These are phyloP conservation scores for Linanthus parryae DNA, from an alignment of 148 eudicot species.

Conservation along the genomic window DNA sequence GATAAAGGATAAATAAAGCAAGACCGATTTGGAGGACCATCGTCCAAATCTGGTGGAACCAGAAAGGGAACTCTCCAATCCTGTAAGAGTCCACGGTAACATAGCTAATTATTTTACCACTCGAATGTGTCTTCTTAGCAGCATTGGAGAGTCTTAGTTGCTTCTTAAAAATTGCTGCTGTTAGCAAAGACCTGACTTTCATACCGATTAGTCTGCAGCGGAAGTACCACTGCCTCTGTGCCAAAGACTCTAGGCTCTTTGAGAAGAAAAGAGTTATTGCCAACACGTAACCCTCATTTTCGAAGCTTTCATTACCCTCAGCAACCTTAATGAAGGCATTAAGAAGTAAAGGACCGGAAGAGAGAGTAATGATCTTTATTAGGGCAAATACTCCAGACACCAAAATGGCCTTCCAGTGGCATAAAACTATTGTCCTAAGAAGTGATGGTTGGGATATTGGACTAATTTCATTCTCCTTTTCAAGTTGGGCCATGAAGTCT, in stretches of 20 bases:
- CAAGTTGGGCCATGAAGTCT: conserved; percentile 30
- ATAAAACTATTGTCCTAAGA: conserved; percentile 48
- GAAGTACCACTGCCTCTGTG: conserved; percentile 82
- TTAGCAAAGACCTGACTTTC: conserved; percentile 64
- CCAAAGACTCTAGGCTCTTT: conserved; percentile 59
- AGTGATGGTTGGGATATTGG: conserved; percentile 45
- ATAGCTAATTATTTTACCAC: conserved; percentile 85
- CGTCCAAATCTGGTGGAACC: conserved; percentile 85
- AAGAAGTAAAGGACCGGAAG: conserved; percentile 80
- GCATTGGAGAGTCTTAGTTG: conserved; percentile 71
- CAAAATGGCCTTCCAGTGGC: conserved; percentile 62
- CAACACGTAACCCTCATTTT: conserved; percentile 54
- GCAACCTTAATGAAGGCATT: conserved; percentile 80
- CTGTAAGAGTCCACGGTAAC: conserved; percentile 78
- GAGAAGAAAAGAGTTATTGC: conserved; percentile 55
- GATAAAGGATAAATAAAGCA: conserved; percentile 52
- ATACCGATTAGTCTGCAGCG: conserved; percentile 60
- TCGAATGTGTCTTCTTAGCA: conserved; percentile 56
- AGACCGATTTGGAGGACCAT: conserved; percentile 64
- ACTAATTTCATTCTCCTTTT: conserved; percentile 30
- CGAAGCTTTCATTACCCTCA: conserved; percentile 58
- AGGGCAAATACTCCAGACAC: conserved; percentile 76
- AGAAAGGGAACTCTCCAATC: conserved; percentile 81
- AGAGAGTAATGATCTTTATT: conserved; percentile 52
- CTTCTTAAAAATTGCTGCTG: conserved; percentile 70